Evolutionary conservation across 768 basidiomycete species (phyloP).

Genomic region (Rhizopogon vulgaris): DNA sequence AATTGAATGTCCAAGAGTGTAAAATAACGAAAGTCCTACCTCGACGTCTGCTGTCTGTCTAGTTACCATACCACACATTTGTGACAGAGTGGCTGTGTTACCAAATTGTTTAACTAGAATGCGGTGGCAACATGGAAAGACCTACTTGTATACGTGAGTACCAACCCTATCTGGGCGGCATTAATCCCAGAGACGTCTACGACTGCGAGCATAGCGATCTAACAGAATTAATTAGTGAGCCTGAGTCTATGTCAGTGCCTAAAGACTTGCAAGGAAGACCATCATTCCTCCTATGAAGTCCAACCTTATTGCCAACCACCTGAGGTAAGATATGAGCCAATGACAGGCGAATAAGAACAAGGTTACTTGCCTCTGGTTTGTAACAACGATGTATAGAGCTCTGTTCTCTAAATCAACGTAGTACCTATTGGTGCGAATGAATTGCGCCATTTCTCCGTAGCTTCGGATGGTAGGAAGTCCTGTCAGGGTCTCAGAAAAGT

Average conservation of each 20-base stretch:
- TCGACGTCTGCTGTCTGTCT: slow-evolving; percentile 63
- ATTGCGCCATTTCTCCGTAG: slow-evolving; percentile 59
- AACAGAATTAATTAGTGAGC: not conserved
- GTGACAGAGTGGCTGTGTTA: slow-evolving; percentile 40
- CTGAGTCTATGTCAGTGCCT: too few relatives aligned
- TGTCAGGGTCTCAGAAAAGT: slow-evolving; percentile 72
- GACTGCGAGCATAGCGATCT: slow-evolving; percentile 66
- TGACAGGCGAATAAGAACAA: not conserved
- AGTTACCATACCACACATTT: slow-evolving; percentile 47
- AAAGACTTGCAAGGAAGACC: slow-evolving; percentile 42
- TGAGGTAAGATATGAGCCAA: slow-evolving; percentile 9
- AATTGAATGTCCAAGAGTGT: not conserved
- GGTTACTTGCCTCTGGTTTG: slow-evolving; percentile 50
- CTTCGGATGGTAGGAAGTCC: slow-evolving; percentile 69
- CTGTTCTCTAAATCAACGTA: slow-evolving; percentile 73
- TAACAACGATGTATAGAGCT: slow-evolving; percentile 57
- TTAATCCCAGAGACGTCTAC: slow-evolving; percentile 48
- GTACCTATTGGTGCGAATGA: slow-evolving; percentile 56
- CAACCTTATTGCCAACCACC: slow-evolving; percentile 68
- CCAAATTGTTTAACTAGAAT: not conserved
- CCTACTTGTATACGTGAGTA: slow-evolving; percentile 60
- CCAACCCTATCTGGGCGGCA: slow-evolving; percentile 66
- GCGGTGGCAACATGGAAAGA: not conserved
- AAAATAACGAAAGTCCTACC: slow-evolving; percentile 24
- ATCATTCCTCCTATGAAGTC: slow-evolving; percentile 62